Base-by-base conservation (phyloP, 2,329 filamentous ascomycete species). In the Elsinoe perseae region DNA sequence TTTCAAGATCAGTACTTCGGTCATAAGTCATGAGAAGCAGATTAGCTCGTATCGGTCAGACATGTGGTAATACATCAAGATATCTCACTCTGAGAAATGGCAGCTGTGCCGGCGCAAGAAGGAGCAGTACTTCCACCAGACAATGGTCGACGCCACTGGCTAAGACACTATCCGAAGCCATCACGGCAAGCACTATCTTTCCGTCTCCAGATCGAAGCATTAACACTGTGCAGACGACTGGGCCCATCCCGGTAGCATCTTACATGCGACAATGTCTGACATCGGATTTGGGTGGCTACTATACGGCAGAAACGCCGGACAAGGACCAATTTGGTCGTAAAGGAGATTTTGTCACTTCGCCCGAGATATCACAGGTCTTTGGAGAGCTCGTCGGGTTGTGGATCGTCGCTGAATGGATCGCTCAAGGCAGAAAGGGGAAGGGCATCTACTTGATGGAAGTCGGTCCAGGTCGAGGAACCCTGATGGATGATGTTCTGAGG, bases 181-280 rank as follows among this genome's bases (percentile, higher is more conserved):
- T 97, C 61, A 85, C 85, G 62, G 91, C 95, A 78, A 56, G 69
- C 27, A 20, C 10, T n/a, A 25, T 3, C 27, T 52, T 38, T 5
- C 18, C 34, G 50, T 58, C 57, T 48, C 62, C 53, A 52, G 53
- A 9, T 12, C 56, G 40, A 36, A 0, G 4, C n/a, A 40, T 12
- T 25, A 46, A 56, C 16, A 54, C 7, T 10, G 77, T 74, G 72
- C 63, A 87, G 83, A 82, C 86, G 38, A 97, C 93, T 9, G 93
- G 93, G 0, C 92, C 93, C 3, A 84, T 97, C 25, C 89, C 93
- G 0, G 81, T 98, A 59, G 91, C 93, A 4, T 86, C 89, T 54
- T 98, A 91, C 71, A 98, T 98, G 93, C 91, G 93, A 68, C 95
- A 97, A 85, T 96, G 92, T 70, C 81, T 98, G 61, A 98, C 93